Evolutionary conservation across 257 asterid genomes (phyloP).

Genomic region (Leptodermis oblonga): DNA sequence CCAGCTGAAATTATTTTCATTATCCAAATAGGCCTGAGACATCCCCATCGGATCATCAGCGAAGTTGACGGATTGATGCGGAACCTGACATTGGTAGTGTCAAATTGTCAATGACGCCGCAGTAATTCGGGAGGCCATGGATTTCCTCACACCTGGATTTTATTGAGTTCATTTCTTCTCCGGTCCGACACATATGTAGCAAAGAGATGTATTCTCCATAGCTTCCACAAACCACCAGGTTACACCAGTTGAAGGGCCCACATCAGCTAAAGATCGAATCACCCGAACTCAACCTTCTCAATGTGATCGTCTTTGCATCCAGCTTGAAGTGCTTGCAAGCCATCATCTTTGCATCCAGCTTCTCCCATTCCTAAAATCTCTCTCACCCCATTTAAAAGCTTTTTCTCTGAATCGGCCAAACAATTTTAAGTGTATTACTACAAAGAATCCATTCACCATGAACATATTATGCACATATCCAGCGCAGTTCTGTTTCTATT

Average conservation of each 20-base stretch:
- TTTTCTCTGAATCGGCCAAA: no score
- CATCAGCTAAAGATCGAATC: constrained; percentile 14
- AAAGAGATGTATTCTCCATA: constrained; percentile 19
- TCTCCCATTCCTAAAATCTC: no score
- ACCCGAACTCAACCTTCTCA: no score
- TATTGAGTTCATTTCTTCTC: constrained; percentile 15
- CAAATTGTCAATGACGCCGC: constrained; percentile 30
- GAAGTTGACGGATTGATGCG: constrained; percentile 19
- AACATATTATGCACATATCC: no score
- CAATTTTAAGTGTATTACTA: no score
- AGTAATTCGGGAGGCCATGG: constrained; percentile 31
- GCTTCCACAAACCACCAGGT: constrained; percentile 30
- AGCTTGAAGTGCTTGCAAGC: no score
- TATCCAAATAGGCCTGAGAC: constrained; percentile 25
- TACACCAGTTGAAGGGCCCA: constrained; percentile 23
- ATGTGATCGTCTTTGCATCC: no score
- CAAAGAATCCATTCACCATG: no score
- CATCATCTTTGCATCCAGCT: no score
- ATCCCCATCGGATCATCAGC: constrained; percentile 13
- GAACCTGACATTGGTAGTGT: constrained; percentile 26
- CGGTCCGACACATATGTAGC: constrained; percentile 20
- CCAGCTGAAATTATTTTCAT: constrained; percentile 21
- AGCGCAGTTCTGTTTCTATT: no score
- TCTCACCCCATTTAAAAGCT: no score
- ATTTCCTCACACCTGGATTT: constrained; percentile 23